Conservation (phyloP, 345 rosid genomes). For the Melastoma malabathricum region DNA sequence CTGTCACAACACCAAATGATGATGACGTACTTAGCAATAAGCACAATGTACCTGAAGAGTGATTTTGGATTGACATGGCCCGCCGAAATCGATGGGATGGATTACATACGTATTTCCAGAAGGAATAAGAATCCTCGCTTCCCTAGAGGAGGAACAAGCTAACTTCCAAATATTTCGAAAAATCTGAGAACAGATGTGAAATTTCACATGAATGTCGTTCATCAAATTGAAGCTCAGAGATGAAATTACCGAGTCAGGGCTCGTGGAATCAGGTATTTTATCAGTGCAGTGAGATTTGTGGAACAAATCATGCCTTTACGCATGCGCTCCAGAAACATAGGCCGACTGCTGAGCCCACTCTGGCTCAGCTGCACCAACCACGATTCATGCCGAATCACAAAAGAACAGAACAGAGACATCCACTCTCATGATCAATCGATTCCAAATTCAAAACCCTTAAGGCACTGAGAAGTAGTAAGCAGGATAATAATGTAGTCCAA, state of each 20-base stretch:
- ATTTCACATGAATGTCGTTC: background rate
- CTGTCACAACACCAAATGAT: background rate
- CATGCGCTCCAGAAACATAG: too few relatives aligned
- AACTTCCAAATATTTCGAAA: constrained; percentile 48
- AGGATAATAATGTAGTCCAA: too few relatives aligned
- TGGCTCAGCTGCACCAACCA: too few relatives aligned
- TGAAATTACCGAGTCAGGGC: background rate
- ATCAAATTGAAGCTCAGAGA: background rate
- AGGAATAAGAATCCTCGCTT: constrained; percentile 44
- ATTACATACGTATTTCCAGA: constrained; percentile 36
- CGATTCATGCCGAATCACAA: too few relatives aligned
- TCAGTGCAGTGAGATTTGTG: too few relatives aligned
- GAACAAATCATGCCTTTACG: too few relatives aligned
- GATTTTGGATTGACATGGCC: constrained; percentile 74
- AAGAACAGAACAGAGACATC: too few relatives aligned
- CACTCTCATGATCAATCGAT: too few relatives aligned
- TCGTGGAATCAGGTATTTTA: too few relatives aligned
- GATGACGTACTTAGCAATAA: background rate
- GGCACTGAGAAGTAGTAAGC: too few relatives aligned
- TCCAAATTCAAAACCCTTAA: too few relatives aligned
- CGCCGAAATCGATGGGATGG: constrained; percentile 50
- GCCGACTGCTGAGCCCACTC: too few relatives aligned
- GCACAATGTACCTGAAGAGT: constrained; percentile 38
- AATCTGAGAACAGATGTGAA: constrained; percentile 28
- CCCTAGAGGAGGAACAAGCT: constrained; percentile 53